These are phyloP conservation scores for Talaromyces stipitatus DNA, from an alignment of 495 filamentous ascomycete genomes.

Conservation along the genomic window DNA sequence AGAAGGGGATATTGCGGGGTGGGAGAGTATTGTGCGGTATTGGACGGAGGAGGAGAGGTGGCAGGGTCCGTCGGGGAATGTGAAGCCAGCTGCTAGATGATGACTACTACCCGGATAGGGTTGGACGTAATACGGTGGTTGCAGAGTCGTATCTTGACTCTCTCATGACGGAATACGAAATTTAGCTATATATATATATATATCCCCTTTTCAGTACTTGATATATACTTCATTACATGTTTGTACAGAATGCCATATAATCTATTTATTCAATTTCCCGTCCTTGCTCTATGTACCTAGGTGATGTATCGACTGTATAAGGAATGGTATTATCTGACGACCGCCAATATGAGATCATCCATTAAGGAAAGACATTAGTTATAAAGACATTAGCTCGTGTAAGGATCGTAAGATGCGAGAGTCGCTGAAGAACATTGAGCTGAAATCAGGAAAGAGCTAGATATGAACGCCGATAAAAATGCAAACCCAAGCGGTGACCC, in stretches of 20 bases:
- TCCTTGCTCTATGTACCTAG: background rate
- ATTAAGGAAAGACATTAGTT: background rate
- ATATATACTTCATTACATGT: background rate
- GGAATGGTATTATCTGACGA: background rate
- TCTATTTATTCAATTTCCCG: background rate
- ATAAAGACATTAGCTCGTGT: background rate
- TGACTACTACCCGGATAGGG: background rate
- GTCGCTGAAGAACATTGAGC: background rate
- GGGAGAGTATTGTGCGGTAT: conserved; percentile 73
- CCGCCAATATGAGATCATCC: background rate
- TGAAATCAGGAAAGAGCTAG: background rate
- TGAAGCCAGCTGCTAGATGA: conserved; percentile 4
- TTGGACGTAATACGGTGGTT: too few species aligned
- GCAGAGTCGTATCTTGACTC: background rate
- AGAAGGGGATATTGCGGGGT: conserved; percentile 66
- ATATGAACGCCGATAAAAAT: background rate
- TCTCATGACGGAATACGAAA: background rate
- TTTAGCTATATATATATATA: background rate
- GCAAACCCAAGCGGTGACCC: background rate
- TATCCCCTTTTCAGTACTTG: background rate
- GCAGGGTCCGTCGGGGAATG: conserved; percentile 14
- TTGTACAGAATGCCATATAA: background rate
- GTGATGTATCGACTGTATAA: background rate
- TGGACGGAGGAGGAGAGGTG: conserved; percentile 54
- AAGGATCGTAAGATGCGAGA: conserved; percentile 1